Percentiles rank a stretch among this genome's conserved stretches.
Evolutionary conservation across 2,329 filamentous ascomycete species (phyloP).

Genomic region (Ascochyta lentis): DNA sequence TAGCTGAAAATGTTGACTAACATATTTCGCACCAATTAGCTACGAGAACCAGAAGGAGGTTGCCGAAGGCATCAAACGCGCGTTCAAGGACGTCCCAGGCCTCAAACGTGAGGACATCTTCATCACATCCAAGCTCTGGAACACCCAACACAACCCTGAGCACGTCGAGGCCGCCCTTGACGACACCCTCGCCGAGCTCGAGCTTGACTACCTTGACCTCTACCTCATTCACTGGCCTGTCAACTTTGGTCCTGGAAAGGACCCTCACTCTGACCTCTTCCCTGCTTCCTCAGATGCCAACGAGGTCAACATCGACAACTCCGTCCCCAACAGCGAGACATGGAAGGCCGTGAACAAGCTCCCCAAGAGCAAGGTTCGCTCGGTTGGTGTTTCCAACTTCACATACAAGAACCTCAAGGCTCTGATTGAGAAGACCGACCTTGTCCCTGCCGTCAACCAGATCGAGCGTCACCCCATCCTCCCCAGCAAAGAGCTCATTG

Average conservation of each 20-base stretch:
- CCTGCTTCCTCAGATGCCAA: slow-evolving; percentile 58
- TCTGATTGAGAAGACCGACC: slow-evolving; percentile 58
- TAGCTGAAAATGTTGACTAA: slow-evolving; percentile 23
- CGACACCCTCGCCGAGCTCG: slow-evolving; percentile 75
- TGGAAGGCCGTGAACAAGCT: slow-evolving; percentile 50
- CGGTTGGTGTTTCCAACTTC: slow-evolving; percentile 43
- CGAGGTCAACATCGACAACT: slow-evolving; percentile 53
- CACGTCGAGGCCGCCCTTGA: slow-evolving; percentile 76
- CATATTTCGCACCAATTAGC: slow-evolving; percentile 36
- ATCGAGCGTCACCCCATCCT: slow-evolving; percentile 43
- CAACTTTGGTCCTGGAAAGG: slow-evolving; percentile 67
- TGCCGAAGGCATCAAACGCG: slow-evolving; percentile 40
- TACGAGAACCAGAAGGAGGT: slow-evolving; percentile 44
- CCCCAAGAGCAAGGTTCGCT: slow-evolving; percentile 47
- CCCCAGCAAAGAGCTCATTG: slow-evolving; percentile 38
- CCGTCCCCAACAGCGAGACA: slow-evolving; percentile 37
- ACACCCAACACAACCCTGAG: slow-evolving; percentile 78
- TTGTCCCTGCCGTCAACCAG: slow-evolving; percentile 40
- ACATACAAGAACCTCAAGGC: slow-evolving; percentile 55
- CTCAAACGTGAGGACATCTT: slow-evolving; percentile 43
- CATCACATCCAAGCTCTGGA: slow-evolving; percentile 86
- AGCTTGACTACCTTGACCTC: slow-evolving; percentile 87
- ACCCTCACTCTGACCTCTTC: slow-evolving; percentile 43
- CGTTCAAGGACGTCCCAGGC: slow-evolving; percentile 35
- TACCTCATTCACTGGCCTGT: slow-evolving; percentile 91